Evolutionary conservation across 2,329 filamentous ascomycete species (phyloP).

Genomic region (Domatiomyces catenatus): DNA sequence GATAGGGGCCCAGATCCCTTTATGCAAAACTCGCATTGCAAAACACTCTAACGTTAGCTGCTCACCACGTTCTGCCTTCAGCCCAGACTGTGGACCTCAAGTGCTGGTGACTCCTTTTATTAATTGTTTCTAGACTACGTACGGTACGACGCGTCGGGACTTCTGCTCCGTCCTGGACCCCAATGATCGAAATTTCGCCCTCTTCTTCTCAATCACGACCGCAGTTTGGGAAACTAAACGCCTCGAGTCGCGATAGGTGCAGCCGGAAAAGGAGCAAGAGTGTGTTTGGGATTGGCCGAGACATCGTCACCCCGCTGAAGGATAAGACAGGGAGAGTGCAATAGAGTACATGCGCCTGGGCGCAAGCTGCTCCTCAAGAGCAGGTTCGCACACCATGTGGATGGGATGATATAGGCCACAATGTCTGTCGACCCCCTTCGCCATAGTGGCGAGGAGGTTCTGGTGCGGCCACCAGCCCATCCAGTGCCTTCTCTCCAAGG

Average conservation of each 20-base stretch:
- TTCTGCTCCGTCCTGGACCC: neutral
- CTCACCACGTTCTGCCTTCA: neutral
- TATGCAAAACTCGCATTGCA: neutral
- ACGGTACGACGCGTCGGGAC: neutral
- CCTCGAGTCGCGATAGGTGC: neutral
- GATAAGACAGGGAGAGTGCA: neutral
- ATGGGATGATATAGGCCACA: neutral
- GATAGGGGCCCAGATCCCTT: neutral
- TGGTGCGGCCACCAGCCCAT: constrained; percentile 21
- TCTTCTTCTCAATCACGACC: neutral
- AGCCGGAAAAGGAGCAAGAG: neutral
- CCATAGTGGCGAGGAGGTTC: constrained; percentile 4
- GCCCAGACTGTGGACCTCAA: neutral
- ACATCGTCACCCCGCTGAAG: neutral
- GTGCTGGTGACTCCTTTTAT: neutral
- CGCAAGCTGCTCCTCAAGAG: neutral
- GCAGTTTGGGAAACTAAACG: neutral
- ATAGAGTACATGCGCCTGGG: neutral
- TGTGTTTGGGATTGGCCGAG: neutral
- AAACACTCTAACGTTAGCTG: neutral
- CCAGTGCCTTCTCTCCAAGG: constrained; percentile 30
- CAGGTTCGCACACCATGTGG: neutral
- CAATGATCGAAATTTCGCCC: neutral
- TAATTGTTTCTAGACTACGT: neutral
- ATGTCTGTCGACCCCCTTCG: constrained; percentile 10